Evolutionary conservation across 306 rosid genomes (phyloP).

Genomic region (Psophocarpus tetragonolobus): DNA sequence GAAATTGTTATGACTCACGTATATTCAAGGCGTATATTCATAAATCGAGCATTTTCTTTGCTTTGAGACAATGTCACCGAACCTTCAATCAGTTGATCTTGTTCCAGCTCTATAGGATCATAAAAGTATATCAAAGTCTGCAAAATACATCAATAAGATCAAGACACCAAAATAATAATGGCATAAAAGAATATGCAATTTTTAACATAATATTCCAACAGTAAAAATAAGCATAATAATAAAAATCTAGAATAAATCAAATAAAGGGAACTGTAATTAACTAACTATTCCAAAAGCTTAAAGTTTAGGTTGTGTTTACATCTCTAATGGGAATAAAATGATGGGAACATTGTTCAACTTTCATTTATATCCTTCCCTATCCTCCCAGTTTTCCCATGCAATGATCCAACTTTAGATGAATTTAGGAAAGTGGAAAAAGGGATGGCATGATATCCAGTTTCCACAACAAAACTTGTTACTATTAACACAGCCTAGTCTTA

Average conservation of each 20-base stretch:
- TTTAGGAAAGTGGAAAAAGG: not conserved
- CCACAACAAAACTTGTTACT: not conserved
- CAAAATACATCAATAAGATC: conserved; percentile 42
- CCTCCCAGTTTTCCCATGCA: not conserved
- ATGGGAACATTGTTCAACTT: not conserved
- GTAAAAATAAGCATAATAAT: conserved; percentile 6
- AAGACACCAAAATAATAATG: conserved; percentile 10
- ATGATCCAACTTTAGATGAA: not conserved
- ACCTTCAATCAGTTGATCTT: conserved; percentile 96
- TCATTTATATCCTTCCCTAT: not conserved
- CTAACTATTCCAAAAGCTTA: not conserved
- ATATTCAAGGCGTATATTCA: conserved; percentile 96
- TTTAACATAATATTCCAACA: conserved; percentile 1
- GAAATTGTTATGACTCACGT: conserved; percentile 58
- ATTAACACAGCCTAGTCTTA: not conserved
- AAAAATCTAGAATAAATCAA: not conserved
- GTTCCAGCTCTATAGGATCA: conserved; percentile 93
- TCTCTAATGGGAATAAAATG: not conserved
- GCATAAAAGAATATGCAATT: not conserved
- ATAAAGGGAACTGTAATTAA: not conserved
- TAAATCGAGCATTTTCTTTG: conserved; percentile 91
- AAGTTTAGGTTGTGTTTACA: not conserved
- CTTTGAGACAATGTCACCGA: conserved; percentile 83
- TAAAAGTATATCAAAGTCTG: conserved; percentile 92
- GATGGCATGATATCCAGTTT: not conserved